These are phyloP conservation scores for Erodium trifolium DNA, from an alignment of 441 rosid genomes.

Conservation along the genomic window DNA sequence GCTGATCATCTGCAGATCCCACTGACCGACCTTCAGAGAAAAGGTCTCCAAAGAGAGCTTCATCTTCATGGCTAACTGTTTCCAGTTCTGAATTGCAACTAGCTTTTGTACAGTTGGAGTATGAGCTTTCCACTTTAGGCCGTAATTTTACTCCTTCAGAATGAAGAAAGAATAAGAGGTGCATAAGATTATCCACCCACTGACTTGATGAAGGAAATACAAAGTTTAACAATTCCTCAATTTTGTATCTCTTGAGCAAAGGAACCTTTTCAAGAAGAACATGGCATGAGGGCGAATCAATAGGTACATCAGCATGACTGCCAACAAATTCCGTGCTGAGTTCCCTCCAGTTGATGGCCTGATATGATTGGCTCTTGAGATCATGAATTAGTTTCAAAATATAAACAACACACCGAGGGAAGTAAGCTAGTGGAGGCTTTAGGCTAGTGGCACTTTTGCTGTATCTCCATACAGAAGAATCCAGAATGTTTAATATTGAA, in stretches of 20 bases:
- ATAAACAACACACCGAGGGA: constrained; percentile 67
- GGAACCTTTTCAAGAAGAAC: constrained; percentile 54
- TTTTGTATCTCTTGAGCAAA: constrained; percentile 54
- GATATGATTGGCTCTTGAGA: constrained; percentile 53
- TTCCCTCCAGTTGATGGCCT: constrained; percentile 46
- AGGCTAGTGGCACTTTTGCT: constrained; percentile 41
- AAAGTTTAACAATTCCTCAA: constrained; percentile 57
- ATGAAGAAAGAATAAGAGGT: constrained; percentile 64
- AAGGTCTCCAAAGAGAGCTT: constrained; percentile 96
- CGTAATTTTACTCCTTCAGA: constrained; percentile 74
- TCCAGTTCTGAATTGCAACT: constrained; percentile 67
- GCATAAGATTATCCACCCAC: constrained; percentile 87
- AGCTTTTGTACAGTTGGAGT: constrained; percentile 51
- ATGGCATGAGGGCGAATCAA: constrained; percentile 45
- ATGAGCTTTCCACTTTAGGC: constrained; percentile 66
- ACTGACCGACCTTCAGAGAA: constrained; percentile 85
- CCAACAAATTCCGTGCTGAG: constrained; percentile 34
- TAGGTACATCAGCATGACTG: constrained; percentile 26
- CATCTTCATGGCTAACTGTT: constrained; percentile 90
- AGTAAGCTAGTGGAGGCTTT: constrained; percentile 67
- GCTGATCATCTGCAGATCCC: constrained; percentile 85
- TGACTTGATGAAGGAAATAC: constrained; percentile 69
- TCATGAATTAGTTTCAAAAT: constrained; percentile 69
- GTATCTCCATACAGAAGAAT: constrained; percentile 73
- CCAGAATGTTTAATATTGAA: constrained; percentile 63